A percentile compares a stretch with the other conserved stretches of the same genome.
These are phyloP conservation scores for Teunomyces funiuensis DNA, from an alignment of 805 yeast genomes.

Conservation along the genomic window DNA sequence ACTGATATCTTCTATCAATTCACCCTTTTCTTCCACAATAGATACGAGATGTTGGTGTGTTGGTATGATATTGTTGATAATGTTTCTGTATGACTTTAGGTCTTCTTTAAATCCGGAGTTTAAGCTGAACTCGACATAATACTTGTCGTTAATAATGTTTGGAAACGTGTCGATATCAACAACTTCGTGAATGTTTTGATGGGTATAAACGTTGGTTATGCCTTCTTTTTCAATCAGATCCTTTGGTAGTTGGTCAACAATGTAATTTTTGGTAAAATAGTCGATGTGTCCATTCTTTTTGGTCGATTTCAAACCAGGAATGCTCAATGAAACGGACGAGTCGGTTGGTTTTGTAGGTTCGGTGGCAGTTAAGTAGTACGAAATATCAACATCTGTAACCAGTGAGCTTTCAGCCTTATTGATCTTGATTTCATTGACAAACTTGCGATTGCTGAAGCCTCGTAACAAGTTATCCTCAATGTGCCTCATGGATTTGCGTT, in stretches of 20 bases:
- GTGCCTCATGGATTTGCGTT: constrained; percentile 39
- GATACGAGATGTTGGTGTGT: constrained; percentile 11
- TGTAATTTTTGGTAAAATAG: constrained; percentile 11
- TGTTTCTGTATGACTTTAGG: constrained; percentile 26
- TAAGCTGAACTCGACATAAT: constrained; percentile 25
- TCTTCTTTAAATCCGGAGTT: constrained; percentile 22
- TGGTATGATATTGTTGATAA: constrained; percentile 22
- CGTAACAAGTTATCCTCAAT: constrained; percentile 45
- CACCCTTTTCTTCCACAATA: constrained; percentile 52
- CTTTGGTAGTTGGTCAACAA: constrained; percentile 1
- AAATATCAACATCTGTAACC: constrained; percentile 15
- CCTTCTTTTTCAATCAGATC: neutral
- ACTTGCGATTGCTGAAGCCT: constrained; percentile 43
- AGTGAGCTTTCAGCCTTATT: constrained; percentile 8
- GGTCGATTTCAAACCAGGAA: constrained; percentile 1
- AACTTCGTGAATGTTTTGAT: constrained; percentile 14
- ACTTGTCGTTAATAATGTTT: neutral
- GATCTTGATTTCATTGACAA: constrained; percentile 42
- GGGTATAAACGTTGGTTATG: neutral
- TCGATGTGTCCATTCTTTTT: constrained; percentile 7
- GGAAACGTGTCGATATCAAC: constrained; percentile 18
- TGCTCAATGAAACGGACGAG: neutral
- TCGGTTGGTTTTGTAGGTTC: constrained; percentile 1
- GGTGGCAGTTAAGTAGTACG: constrained; percentile 11
- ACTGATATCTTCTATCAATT: constrained; percentile 49